phyloP scores from a whole-genome alignment of 345 rosid genomes.

The Kernera saxatilis region DNA sequence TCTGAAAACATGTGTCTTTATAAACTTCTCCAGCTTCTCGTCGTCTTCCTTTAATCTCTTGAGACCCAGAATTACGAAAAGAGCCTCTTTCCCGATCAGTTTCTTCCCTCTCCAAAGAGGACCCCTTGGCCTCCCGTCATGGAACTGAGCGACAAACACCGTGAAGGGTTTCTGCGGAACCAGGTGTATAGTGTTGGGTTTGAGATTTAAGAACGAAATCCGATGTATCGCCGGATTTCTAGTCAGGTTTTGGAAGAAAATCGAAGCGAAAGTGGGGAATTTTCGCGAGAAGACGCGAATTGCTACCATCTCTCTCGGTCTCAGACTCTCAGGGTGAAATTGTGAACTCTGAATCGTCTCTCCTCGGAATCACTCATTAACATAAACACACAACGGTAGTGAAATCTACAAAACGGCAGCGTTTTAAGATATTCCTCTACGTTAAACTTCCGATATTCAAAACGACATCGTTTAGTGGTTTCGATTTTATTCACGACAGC shows the following conservation, averaged over 20 bases:
- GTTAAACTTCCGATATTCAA: too few relatives aligned
- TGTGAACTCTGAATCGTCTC: not conserved
- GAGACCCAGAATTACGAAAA: conserved; percentile 64
- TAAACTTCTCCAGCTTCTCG: conserved; percentile 58
- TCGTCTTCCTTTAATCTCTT: conserved; percentile 78
- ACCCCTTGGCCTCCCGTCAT: conserved; percentile 94
- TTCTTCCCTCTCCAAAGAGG: conserved; percentile 96
- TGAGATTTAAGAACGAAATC: conserved; percentile 16
- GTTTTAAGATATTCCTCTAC: not conserved
- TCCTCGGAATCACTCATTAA: not conserved
- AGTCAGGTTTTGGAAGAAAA: conserved; percentile 32
- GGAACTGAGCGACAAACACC: conserved; percentile 48
- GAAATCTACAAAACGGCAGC: not conserved
- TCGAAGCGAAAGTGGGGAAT: conserved; percentile 28
- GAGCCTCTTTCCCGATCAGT: conserved; percentile 78
- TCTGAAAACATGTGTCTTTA: conserved; percentile 69
- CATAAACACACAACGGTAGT: not conserved
- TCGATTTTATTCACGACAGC: too few relatives aligned
- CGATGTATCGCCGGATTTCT: conserved; percentile 3
- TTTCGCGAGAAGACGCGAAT: conserved; percentile 47
- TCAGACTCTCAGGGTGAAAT: not conserved
- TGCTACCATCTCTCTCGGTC: conserved; percentile 28
- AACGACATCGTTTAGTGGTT: not conserved
- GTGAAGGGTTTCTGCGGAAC: conserved; percentile 10
- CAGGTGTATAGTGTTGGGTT: conserved; percentile 13